Evolutionary conservation across 2,329 filamentous ascomycete species (phyloP).

Genomic region (Paecilomyces variotii): DNA sequence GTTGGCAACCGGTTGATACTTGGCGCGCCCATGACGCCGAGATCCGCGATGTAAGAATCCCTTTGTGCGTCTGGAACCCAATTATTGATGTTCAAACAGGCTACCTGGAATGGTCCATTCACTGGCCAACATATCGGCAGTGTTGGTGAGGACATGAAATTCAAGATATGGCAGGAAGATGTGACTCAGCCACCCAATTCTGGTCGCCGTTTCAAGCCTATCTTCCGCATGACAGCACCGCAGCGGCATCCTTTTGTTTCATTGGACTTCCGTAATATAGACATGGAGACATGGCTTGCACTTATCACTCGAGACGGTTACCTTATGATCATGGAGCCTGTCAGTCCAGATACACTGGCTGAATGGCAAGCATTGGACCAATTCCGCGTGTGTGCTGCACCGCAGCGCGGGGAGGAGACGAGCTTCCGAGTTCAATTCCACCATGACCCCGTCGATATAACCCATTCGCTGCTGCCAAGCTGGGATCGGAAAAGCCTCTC

Average conservation of each 20-base stretch:
- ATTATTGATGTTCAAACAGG: conserved; percentile 40
- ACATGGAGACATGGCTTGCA: conserved; percentile 75
- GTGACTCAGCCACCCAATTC: conserved; percentile 64
- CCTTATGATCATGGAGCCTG: conserved; percentile 74
- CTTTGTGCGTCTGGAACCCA: conserved; percentile 11
- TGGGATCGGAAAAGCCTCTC: conserved; percentile 70
- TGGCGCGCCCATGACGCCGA: conserved; percentile 89
- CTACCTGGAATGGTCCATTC: conserved; percentile 88
- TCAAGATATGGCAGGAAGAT: conserved; percentile 91
- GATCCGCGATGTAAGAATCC: conserved; percentile 65
- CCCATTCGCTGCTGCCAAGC: conserved; percentile 70
- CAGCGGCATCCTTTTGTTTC: conserved; percentile 66
- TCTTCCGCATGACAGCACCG: conserved; percentile 54
- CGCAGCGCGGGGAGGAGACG: conserved; percentile 73
- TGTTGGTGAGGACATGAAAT: conserved; percentile 80
- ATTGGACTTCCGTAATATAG: conserved; percentile 78
- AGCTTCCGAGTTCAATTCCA: conserved; percentile 83
- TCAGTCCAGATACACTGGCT: conserved; percentile 70
- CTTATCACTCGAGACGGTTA: conserved; percentile 76
- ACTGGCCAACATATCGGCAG: conserved; percentile 83
- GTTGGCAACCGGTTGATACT: conserved; percentile 74
- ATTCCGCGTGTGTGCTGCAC: conserved; percentile 63
- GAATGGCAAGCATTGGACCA: conserved; percentile 70
- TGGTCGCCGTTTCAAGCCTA: conserved; percentile 70
- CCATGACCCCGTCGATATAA: conserved; percentile 66